Percentiles rank a stretch among this genome's conserved stretches.
Evolutionary conservation across 805 yeast genomes (phyloP).

Genomic region (Candida orba): DNA sequence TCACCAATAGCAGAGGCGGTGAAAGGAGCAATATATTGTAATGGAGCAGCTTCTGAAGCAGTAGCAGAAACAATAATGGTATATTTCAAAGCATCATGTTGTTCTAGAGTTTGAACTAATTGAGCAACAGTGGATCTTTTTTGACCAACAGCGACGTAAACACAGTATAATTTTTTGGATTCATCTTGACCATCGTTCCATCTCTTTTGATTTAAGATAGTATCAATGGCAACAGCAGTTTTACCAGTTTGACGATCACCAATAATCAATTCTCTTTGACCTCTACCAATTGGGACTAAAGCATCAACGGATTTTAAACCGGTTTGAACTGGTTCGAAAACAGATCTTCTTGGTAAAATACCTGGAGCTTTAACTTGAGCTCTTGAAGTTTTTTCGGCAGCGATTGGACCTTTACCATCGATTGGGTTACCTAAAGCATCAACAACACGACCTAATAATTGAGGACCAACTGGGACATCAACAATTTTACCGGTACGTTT

Average conservation of each 20-base stretch:
- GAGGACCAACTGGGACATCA: conserved; percentile 98
- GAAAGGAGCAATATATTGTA: conserved; percentile 99
- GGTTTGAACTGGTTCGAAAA: conserved; percentile 98
- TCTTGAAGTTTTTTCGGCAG: conserved; percentile 76
- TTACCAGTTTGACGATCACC: conserved; percentile 99
- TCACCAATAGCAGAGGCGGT: conserved; percentile 99
- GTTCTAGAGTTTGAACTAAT: conserved; percentile 98
- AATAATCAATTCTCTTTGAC: conserved; percentile 99
- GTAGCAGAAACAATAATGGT: conserved; percentile 98
- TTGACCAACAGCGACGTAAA: conserved; percentile 99
- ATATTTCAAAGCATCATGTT: conserved; percentile 96
- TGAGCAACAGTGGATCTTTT: conserved; percentile 99
- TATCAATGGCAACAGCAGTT: conserved; percentile 97
- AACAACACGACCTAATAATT: conserved; percentile 96
- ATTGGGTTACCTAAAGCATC: conserved; percentile 99
- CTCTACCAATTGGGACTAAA: conserved; percentile 99
- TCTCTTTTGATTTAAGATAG: conserved; percentile 98
- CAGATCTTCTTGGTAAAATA: conserved; percentile 98
- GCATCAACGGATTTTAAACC: conserved; percentile 99
- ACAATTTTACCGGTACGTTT: conserved; percentile 99
- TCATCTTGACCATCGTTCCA: conserved; percentile 96
- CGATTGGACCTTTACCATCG: conserved; percentile 99
- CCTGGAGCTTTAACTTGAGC: conserved; percentile 99
- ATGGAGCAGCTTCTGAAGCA: conserved; percentile 99
- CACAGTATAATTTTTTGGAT: conserved; percentile 98